A percentile compares a stretch with the other conserved stretches of the same genome.
phyloP scores from a whole-genome alignment of 371 early-diverging fungal genomes.

The Haplosporangium sp. region DNA sequence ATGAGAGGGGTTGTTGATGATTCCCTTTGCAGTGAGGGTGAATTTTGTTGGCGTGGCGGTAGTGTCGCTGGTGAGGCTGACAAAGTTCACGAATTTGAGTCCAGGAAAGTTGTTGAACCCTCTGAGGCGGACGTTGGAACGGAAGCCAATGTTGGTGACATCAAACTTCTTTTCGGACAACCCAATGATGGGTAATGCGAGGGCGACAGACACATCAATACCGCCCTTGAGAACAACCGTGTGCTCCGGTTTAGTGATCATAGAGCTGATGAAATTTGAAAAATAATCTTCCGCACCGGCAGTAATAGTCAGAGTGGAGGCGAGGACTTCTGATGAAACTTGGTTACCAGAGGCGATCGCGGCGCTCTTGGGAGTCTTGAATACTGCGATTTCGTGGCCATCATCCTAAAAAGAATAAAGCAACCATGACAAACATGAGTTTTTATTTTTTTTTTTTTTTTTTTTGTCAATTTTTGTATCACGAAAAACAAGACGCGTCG shows the following conservation, averaged over 20 bases:
- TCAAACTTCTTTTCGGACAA: not conserved
- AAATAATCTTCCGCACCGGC: not conserved
- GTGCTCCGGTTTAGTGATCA: not conserved
- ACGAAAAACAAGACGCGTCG: too few species aligned
- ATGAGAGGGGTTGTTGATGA: constrained; percentile 19
- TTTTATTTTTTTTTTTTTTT: not conserved
- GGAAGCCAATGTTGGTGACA: constrained; percentile 9
- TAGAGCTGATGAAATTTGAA: not conserved
- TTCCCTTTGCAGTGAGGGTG: not conserved
- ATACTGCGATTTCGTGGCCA: not conserved
- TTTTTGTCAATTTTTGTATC: too few species aligned
- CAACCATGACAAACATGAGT: not conserved
- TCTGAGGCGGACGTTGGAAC: not conserved
- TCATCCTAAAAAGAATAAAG: not conserved
- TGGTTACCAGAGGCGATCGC: not conserved
- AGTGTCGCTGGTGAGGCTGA: not conserved
- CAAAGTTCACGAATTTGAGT: not conserved
- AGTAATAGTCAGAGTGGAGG: not conserved
- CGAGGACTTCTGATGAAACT: not conserved
- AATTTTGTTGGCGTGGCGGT: not conserved
- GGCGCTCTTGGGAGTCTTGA: not conserved
- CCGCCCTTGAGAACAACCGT: not conserved
- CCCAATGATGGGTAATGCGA: too few species aligned
- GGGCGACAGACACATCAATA: not conserved
- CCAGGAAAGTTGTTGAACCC: constrained; percentile 1